Base-by-base conservation (phyloP, 2,329 filamentous ascomycete species). In the Stagonosporopsis chrysanthemi region DNA sequence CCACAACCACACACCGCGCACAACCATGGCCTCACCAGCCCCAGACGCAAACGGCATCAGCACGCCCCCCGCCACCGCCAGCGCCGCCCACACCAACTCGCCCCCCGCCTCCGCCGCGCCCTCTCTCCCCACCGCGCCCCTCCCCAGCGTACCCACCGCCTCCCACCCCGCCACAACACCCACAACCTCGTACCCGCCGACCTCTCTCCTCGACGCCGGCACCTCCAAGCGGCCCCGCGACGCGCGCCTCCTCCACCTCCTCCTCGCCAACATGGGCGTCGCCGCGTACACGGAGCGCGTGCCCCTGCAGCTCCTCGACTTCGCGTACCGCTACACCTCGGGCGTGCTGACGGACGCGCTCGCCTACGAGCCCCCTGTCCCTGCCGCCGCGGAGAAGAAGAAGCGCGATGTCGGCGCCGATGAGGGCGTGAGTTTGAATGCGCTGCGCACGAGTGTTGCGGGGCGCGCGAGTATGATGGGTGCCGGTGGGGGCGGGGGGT, bases 201-300 rank as follows among this genome's bases (percentile, higher is more conserved):
- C 72, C 14, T 76, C 74, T 0, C 68, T 76, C 45, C 66, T 68
- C 57, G 73, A 77, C 61, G 58, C 53, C 0, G 76, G 75, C 12
- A 54, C 63, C 4, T 52, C 59, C 24, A 77, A 82, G 47, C 86
- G 89, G 4, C 91, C 91, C 0, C 89, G 90, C 77, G 91, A 95
- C 75, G 86, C 89, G 15, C 88, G 90, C 69, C 86, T 92, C 14
- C 86, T 95, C 68, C 90, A 94, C 78, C 86, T 93, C 17, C 85
- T 95, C 48, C 86, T 95, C 45, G 88, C 88, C 19, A 89, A 89
- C 7, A 88, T 92, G 68, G 90, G 90, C 70, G 90, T 94, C 9
- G 88, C 88, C 4, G 83, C 88, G 38, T 95, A 92, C 81, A 90
- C 94, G 75, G 86, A 90, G 75, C 90, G 91, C 69, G 90, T 95